A percentile compares a stretch with the other conserved stretches of the same genome.
Evolutionary conservation across 495 filamentous ascomycete genomes (phyloP).

Genomic region (Aspergillus sclerotiicarbonarius): DNA sequence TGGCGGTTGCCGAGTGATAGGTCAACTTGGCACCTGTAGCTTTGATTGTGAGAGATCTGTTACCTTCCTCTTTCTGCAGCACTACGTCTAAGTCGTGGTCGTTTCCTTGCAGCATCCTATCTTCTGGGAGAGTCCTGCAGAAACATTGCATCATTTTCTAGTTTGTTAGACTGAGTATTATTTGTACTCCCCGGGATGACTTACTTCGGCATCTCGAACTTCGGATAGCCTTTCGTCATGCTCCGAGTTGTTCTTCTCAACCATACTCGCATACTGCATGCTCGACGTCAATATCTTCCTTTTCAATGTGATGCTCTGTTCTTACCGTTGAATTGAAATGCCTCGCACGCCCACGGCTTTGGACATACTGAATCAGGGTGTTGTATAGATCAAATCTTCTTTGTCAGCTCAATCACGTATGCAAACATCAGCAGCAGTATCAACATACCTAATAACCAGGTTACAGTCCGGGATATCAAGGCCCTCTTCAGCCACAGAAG

Average conservation of each 20-base stretch:
- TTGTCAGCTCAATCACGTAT: not conserved
- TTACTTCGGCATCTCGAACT: slow-evolving; percentile 52
- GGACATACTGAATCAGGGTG: slow-evolving; percentile 93
- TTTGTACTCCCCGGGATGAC: slow-evolving; percentile 13
- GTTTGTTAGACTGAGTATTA: slow-evolving; percentile 28
- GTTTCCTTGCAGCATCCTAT: slow-evolving; percentile 65
- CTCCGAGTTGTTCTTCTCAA: slow-evolving; percentile 61
- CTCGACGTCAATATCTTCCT: not conserved
- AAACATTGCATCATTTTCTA: slow-evolving; percentile 64
- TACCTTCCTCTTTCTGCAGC: slow-evolving; percentile 52
- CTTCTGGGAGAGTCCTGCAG: slow-evolving; percentile 71
- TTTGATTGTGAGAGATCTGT: slow-evolving; percentile 59
- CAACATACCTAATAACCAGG: slow-evolving; percentile 62
- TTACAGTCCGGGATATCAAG: slow-evolving; percentile 97
- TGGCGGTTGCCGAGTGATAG: slow-evolving; percentile 65
- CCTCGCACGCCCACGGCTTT: slow-evolving; percentile 88
- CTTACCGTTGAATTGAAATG: slow-evolving; percentile 60
- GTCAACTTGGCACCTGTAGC: slow-evolving; percentile 77
- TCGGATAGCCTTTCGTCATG: slow-evolving; percentile 58
- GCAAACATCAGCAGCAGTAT: not conserved
- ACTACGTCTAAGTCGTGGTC: slow-evolving; percentile 56
- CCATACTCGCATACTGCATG: slow-evolving; percentile 72
- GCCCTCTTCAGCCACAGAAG: slow-evolving; percentile 91
- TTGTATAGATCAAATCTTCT: slow-evolving; percentile 81
- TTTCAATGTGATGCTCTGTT: not conserved